These are phyloP conservation scores for Aquanectria penicillioides DNA, from an alignment of 2,329 filamentous ascomycete species.

Conservation along the genomic window DNA sequence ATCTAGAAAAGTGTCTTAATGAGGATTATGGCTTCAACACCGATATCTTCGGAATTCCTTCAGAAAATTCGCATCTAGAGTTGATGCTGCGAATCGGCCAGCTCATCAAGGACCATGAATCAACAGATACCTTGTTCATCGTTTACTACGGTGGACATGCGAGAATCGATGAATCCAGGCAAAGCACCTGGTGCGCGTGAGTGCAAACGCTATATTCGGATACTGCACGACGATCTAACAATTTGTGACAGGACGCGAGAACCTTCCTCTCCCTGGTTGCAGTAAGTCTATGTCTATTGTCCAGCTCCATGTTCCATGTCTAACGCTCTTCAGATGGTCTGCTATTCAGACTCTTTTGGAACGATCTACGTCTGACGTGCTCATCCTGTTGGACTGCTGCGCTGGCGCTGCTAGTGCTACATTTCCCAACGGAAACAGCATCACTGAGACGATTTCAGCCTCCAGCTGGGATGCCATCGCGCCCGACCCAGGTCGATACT, in stretches of 20 bases:
- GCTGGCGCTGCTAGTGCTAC: constrained; percentile 69
- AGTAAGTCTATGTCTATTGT: constrained; percentile 50
- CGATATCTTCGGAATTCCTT: constrained; percentile 67
- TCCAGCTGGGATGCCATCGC: constrained; percentile 71
- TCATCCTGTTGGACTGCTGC: constrained; percentile 69
- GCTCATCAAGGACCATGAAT: constrained; percentile 66
- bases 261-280: constrained; percentile 63
- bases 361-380: constrained; percentile 64
- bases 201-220: constrained; percentile 40
- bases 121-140: constrained; percentile 64
- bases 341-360: constrained; percentile 69
- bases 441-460: constrained; percentile 70
- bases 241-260: constrained; percentile 54
- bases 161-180: constrained; percentile 66
- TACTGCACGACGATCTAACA: constrained; percentile 16
- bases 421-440: constrained; percentile 66
- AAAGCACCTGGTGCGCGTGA: constrained; percentile 70
- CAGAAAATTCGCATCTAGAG: constrained; percentile 67
- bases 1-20: constrained; percentile 63
- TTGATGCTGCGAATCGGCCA: constrained; percentile 66
- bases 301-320: not conserved
- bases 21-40: constrained; percentile 67
- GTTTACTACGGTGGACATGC: constrained; percentile 70
- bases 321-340: constrained; percentile 57
- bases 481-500: constrained; percentile 67